Evolutionary conservation across 805 yeast species (phyloP).

Genomic region (Sugiyamaella valdiviana): DNA sequence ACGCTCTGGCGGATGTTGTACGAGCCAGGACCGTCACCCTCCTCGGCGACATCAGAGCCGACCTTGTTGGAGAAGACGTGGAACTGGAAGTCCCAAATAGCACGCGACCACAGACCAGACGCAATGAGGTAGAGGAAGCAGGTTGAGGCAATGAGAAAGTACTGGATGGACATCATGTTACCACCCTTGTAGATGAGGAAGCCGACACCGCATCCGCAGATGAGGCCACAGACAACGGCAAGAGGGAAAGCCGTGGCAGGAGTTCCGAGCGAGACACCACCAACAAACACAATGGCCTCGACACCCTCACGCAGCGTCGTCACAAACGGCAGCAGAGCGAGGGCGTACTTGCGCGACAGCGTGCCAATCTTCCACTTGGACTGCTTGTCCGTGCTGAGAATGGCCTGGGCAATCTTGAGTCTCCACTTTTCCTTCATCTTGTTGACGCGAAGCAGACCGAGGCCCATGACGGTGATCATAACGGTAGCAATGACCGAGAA

Average conservation of each 20-base stretch:
- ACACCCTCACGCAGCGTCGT: conserved; percentile 95
- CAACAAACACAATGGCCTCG: conserved; percentile 93
- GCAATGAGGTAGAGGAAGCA: conserved; percentile 82
- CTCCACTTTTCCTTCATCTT: conserved; percentile 98
- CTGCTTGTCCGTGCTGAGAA: conserved; percentile 43
- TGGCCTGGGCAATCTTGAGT: conserved; percentile 81
- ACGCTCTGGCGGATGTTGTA: conserved; percentile 73
- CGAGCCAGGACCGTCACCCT: conserved; percentile 92
- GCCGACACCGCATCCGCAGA: conserved; percentile 75
- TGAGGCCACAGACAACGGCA: conserved; percentile 83
- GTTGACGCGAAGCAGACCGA: conserved; percentile 92
- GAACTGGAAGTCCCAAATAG: conserved; percentile 82
- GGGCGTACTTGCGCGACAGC: conserved; percentile 65
- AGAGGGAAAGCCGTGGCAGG: conserved; percentile 76
- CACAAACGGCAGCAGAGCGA: conserved; percentile 84
- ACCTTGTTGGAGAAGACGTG: conserved; percentile 56
- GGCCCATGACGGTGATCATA: conserved; percentile 89
- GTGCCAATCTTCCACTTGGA: conserved; percentile 22
- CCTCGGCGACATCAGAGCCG: conserved; percentile 94
- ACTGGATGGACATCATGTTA: conserved; percentile 72
- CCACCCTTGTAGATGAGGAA: conserved; percentile 72
- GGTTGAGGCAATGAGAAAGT: conserved; percentile 82
- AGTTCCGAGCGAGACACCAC: conserved; percentile 80
- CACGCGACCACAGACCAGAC: conserved; percentile 90
- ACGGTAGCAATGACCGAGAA: conserved; percentile 86